A percentile compares a stretch with the other conserved stretches of the same genome.
phyloP scores from a whole-genome alignment of 345 rosid genomes.

The Populus ilicifolia region DNA sequence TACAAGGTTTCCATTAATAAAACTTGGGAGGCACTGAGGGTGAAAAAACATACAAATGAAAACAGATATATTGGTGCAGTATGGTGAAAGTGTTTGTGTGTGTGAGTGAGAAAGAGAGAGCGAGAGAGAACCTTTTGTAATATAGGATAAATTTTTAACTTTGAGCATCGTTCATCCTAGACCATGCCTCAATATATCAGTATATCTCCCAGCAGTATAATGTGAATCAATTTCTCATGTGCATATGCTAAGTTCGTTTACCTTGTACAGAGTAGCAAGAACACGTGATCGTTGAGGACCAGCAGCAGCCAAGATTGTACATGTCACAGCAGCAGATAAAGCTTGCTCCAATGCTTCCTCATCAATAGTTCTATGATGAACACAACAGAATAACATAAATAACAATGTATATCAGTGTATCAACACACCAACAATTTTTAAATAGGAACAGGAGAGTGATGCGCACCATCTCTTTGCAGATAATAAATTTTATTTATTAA shows the following conservation, averaged over 20 bases:
- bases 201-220: background rate
- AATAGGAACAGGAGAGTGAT: background rate
- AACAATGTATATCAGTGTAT: background rate
- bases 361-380: slow-evolving; percentile 62
- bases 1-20: background rate
- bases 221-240: background rate
- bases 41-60: background rate
- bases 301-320: slow-evolving; percentile 94
- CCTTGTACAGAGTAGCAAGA: slow-evolving; percentile 85
- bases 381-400: background rate
- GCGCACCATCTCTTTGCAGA: background rate
- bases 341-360: slow-evolving; percentile 96
- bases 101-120: no score
- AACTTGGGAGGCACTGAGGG: background rate
- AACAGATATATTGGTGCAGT: background rate
- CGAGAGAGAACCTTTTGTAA: slow-evolving; percentile 67
- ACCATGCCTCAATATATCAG: slow-evolving; percentile 23
- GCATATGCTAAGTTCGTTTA: slow-evolving; percentile 23
- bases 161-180: slow-evolving; percentile 97
- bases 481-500: no score
- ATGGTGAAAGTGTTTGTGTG: background rate
- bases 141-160: slow-evolving; percentile 89
- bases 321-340: slow-evolving; percentile 89
- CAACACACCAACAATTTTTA: background rate
- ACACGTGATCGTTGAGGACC: slow-evolving; percentile 98